phyloP scores from a whole-genome alignment of 208 protist species.

The Leishmania martiniquensis region DNA sequence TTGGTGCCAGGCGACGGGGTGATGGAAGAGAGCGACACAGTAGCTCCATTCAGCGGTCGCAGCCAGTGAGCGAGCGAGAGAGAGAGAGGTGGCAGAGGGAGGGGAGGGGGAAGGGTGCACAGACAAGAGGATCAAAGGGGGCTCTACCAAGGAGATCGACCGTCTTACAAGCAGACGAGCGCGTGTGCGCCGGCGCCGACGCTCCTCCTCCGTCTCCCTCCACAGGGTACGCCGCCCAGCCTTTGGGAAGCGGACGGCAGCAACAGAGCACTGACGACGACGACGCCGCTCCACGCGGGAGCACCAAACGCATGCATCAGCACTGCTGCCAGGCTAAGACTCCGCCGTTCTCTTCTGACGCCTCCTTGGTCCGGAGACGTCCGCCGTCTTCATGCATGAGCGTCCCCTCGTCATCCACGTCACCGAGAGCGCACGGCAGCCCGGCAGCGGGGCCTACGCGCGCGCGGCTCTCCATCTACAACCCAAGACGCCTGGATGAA shows the following conservation, averaged over 20 bases:
- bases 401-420: background rate
- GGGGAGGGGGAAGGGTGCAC: background rate
- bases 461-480: background rate
- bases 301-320: background rate
- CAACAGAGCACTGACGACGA: background rate
- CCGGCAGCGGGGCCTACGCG: background rate
- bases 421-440: background rate
- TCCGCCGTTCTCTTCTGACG: background rate
- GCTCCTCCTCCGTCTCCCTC: background rate
- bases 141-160: background rate
- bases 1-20: background rate
- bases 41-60: no score
- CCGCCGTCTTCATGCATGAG: background rate
- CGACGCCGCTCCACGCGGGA: background rate
- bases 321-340: background rate
- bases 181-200: background rate
- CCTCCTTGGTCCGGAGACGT: background rate
- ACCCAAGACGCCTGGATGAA: background rate
- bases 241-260: background rate
- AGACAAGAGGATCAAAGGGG: no score
- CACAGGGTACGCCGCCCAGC: background rate
- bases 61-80: background rate
- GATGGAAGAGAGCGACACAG: background rate
- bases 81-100: background rate
- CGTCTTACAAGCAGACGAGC: background rate